These are phyloP conservation scores for Venustampulla echinocandica DNA, from an alignment of 495 filamentous ascomycete genomes.

Conservation along the genomic window DNA sequence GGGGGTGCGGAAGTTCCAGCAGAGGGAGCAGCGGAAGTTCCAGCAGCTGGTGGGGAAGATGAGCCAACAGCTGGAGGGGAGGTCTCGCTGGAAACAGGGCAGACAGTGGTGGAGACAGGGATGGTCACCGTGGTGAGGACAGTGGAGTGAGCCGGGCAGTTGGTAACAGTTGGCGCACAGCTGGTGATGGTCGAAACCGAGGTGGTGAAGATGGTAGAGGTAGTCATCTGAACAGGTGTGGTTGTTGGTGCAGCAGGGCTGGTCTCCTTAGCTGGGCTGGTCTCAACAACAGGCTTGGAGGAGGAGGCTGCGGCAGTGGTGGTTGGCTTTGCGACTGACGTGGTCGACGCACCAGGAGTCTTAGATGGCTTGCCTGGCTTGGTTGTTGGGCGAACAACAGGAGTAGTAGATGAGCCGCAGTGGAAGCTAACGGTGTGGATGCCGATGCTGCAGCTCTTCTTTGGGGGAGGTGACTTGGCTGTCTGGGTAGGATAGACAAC, in stretches of 20 bases:
- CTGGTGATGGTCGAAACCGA: constrained; percentile 36
- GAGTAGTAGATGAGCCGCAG: constrained; percentile 43
- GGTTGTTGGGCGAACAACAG: constrained; percentile 30
- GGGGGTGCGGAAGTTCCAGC: not conserved
- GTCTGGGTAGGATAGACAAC: constrained; percentile 60
- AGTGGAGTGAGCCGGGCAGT: constrained; percentile 37
- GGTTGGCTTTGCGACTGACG: constrained; percentile 4
- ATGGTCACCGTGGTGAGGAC: constrained; percentile 37
- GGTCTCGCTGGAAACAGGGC: constrained; percentile 32
- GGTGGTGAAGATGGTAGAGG: constrained; percentile 40
- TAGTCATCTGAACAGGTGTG: constrained; percentile 20
- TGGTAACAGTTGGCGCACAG: constrained; percentile 37
- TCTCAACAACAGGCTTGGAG: not conserved
- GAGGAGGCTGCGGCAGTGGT: not conserved
- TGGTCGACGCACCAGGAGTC: constrained; percentile 4
- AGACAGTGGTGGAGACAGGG: constrained; percentile 40
- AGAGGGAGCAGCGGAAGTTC: constrained; percentile 6
- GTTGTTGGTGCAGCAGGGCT: not conserved
- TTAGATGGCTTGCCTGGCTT: constrained; percentile 9
- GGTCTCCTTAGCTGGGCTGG: constrained; percentile 1
- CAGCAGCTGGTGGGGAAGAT: no score
- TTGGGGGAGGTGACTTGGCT: constrained; percentile 30
- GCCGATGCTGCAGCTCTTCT: constrained; percentile 55
- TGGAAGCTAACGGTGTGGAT: constrained; percentile 75
- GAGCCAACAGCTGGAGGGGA: constrained; percentile 3